Conservation (phyloP, 768 basidiomycete genomes). For the Trametes cingulata region DNA sequence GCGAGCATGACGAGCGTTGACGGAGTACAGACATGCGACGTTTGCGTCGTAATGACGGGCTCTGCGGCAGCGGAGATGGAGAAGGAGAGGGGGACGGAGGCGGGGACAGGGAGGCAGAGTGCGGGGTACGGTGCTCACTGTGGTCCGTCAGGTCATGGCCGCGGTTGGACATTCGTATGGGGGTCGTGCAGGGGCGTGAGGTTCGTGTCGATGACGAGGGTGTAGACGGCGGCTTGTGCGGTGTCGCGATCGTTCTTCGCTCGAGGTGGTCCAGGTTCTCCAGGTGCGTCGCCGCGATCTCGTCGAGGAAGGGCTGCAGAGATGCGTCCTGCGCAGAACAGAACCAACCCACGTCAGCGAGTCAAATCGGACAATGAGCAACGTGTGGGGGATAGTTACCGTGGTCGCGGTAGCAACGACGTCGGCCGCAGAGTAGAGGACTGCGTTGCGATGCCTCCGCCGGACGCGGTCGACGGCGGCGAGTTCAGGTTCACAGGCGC, state of each 20-base stretch:
- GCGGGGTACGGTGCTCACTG: slow-evolving; percentile 16
- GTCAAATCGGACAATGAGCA: neutral
- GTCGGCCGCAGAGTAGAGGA: slow-evolving; percentile 21
- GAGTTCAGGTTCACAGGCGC: slow-evolving; percentile 7
- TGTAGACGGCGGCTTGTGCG: neutral
- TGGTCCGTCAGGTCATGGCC: slow-evolving; percentile 4
- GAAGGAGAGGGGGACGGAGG: neutral
- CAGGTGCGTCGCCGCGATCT: slow-evolving; percentile 13
- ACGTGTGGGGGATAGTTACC: slow-evolving; percentile 7
- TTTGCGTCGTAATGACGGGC: slow-evolving; percentile 21
- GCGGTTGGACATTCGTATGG: slow-evolving; percentile 12
- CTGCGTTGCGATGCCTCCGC: slow-evolving; percentile 23
- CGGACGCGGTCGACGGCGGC: slow-evolving; percentile 12
- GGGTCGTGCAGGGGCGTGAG: slow-evolving; percentile 9
- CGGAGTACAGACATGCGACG: slow-evolving; percentile 23
- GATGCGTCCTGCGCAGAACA: slow-evolving; percentile 15
- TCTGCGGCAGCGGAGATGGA: slow-evolving; percentile 10
- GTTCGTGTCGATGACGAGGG: slow-evolving; percentile 2
- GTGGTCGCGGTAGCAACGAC: slow-evolving; percentile 21
- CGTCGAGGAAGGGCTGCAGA: slow-evolving; percentile 20
- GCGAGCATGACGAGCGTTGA: slow-evolving; percentile 29
- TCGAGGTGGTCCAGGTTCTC: slow-evolving; percentile 7
- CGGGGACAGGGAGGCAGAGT: slow-evolving; percentile 6
- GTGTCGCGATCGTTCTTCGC: neutral
- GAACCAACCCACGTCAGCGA: neutral